Conservation (phyloP, 2,329 filamentous ascomycete species). For the Diaporthe australafricana region DNA sequence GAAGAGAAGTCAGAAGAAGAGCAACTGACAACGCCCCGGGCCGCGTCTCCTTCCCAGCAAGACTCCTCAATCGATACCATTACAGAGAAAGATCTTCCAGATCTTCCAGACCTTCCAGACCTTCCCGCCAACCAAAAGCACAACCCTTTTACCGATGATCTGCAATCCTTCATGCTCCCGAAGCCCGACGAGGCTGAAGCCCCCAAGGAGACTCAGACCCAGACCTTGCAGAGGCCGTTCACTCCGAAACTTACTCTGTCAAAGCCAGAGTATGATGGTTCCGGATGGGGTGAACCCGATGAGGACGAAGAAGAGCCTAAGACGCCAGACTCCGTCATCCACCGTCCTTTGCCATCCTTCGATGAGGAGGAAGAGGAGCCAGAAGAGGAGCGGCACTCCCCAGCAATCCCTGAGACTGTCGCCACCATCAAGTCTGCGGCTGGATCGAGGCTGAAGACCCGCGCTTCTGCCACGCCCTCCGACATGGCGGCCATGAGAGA, state of each 20-base stretch:
- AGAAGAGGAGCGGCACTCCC: slow-evolving; percentile 63
- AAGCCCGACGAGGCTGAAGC: slow-evolving; percentile 52
- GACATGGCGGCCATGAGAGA: slow-evolving; percentile 89
- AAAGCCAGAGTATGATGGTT: slow-evolving; percentile 73
- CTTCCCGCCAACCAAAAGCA: slow-evolving; percentile 43
- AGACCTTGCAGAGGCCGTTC: slow-evolving; percentile 54
- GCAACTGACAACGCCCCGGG: slow-evolving; percentile 66
- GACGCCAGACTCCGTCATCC: slow-evolving; percentile 91
- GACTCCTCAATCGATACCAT: slow-evolving; percentile 39
- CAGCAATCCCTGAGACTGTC: slow-evolving; percentile 80
- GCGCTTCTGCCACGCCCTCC: slow-evolving; percentile 87
- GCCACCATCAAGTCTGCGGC: slow-evolving; percentile 88
- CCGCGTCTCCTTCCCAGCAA: slow-evolving; percentile 52
- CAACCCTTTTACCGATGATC: slow-evolving; percentile 53
- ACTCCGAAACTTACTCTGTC: slow-evolving; percentile 62
- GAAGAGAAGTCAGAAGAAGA: slow-evolving; percentile 48
- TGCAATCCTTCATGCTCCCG: slow-evolving; percentile 61
- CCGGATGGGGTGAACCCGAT: slow-evolving; percentile 69
- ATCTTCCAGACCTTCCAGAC: slow-evolving; percentile 52
- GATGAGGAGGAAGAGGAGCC: slow-evolving; percentile 52
- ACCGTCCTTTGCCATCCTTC: slow-evolving; percentile 68
- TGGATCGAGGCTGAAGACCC: slow-evolving; percentile 87
- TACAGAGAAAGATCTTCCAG: slow-evolving; percentile 48
- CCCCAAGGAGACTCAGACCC: slow-evolving; percentile 51
- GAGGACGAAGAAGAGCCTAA: slow-evolving; percentile 71